phyloP scores from a whole-genome alignment of 2,329 filamentous ascomycete genomes.

The Neophaeococcomyces aloes region DNA sequence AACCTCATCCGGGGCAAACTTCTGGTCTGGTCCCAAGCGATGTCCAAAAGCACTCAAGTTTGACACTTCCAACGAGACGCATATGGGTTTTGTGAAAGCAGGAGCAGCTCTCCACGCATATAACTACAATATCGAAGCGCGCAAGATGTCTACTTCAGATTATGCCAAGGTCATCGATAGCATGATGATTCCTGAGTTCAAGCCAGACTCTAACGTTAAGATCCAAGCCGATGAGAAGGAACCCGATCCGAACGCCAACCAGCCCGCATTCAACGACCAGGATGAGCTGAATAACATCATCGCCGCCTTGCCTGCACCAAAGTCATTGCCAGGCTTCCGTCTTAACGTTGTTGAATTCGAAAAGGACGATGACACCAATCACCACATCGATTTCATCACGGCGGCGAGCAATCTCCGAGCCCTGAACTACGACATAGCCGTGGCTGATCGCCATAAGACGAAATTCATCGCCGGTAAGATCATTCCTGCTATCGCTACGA shows the following conservation, averaged over 20 bases:
- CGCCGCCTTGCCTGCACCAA: slow-evolving; percentile 63
- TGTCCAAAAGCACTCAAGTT: slow-evolving; percentile 88
- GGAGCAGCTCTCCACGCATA: slow-evolving; percentile 90
- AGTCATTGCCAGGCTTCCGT: slow-evolving; percentile 75
- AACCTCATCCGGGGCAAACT: slow-evolving; percentile 77
- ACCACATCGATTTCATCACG: slow-evolving; percentile 98
- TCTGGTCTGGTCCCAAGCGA: slow-evolving; percentile 98
- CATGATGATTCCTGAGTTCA: slow-evolving; percentile 93
- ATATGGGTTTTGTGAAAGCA: slow-evolving; percentile 77
- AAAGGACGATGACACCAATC: slow-evolving; percentile 95
- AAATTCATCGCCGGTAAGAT: slow-evolving; percentile 99
- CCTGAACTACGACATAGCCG: slow-evolving; percentile 93
- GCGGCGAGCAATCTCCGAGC: slow-evolving; percentile 92
- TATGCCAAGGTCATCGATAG: slow-evolving; percentile 75
- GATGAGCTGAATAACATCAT: slow-evolving; percentile 65
- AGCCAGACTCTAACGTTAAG: slow-evolving; percentile 79
- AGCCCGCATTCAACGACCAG: slow-evolving; percentile 48
- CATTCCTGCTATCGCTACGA: slow-evolving; percentile 95
- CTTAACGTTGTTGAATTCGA: slow-evolving; percentile 90
- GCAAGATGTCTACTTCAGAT: slow-evolving; percentile 56
- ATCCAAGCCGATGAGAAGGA: slow-evolving; percentile 96
- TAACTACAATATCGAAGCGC: slow-evolving; percentile 95
- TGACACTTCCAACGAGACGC: slow-evolving; percentile 69
- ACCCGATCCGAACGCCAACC: slow-evolving; percentile 70
- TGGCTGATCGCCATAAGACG: slow-evolving; percentile 90